A percentile compares a stretch with the other conserved stretches of the same genome.
Conservation (phyloP, 257 asterid species). For the Fraxinus excelsior region DNA sequence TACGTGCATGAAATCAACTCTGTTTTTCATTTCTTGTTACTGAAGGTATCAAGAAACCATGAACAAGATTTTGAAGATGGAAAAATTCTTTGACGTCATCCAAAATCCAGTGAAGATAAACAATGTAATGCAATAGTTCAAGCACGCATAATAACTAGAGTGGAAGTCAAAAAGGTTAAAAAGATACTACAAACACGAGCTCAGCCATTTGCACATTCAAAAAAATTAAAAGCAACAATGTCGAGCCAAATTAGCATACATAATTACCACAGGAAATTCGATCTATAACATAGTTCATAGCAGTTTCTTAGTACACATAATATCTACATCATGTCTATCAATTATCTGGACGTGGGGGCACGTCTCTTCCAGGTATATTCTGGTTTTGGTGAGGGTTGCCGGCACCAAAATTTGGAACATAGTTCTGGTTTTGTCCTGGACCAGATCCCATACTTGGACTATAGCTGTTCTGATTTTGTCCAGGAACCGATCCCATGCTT, state of each 20-base stretch:
- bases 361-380: conserved; percentile 58
- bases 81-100: not conserved
- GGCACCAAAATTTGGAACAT: not conserved
- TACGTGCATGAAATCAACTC: no score
- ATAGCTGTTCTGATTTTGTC: conserved; percentile 28
- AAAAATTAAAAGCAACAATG: not conserved
- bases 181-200: not conserved
- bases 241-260: conserved; percentile 11
- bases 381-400: conserved; percentile 28
- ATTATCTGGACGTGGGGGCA: conserved; percentile 34
- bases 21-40: not conserved
- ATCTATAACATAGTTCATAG: conserved; percentile 8
- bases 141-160: no score
- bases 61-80: not conserved
- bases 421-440: conserved; percentile 34
- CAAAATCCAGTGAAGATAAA: not conserved
- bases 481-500: conserved; percentile 26
- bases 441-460: conserved; percentile 12
- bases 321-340: conserved; percentile 31
- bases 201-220: conserved; percentile 12
- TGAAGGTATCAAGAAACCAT: not conserved
- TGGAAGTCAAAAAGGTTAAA: not conserved
- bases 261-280: conserved; percentile 7
- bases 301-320: conserved; percentile 7
- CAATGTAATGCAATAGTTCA: no score